Evolutionary conservation across 1,284 basidiomycete species (phyloP).

Genomic region (Fistulina hepatica): DNA sequence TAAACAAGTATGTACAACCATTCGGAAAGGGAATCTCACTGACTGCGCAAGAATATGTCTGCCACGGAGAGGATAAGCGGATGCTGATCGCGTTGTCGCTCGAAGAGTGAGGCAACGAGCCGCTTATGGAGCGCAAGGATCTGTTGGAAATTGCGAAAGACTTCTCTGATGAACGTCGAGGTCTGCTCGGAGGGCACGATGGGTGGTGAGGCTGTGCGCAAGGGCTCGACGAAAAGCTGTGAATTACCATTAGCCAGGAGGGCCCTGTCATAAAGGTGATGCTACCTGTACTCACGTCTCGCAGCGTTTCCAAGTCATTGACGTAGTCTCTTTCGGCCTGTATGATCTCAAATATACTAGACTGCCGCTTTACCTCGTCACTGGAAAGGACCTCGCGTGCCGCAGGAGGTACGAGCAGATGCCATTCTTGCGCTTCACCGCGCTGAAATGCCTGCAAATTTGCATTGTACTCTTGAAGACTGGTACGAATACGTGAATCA

Average conservation of each 20-base stretch:
- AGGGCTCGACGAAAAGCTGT: slow-evolving; percentile 59
- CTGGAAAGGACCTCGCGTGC: slow-evolving; percentile 59
- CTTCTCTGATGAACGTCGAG: slow-evolving; percentile 51
- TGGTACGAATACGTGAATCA: too few relatives aligned
- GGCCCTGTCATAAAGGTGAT: slow-evolving; percentile 4
- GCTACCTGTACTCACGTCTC: slow-evolving; percentile 44
- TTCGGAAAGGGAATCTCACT: slow-evolving; percentile 12
- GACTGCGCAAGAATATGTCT: slow-evolving; percentile 68
- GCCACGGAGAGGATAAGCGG: slow-evolving; percentile 67
- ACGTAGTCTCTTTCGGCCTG: slow-evolving; percentile 78
- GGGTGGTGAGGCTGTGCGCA: slow-evolving; percentile 42
- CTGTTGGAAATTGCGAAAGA: slow-evolving; percentile 64
- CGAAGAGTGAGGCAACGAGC: slow-evolving; percentile 57
- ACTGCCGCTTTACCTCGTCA: slow-evolving; percentile 69
- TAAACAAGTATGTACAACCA: slow-evolving; percentile 16
- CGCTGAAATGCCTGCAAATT: too few relatives aligned
- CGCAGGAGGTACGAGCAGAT: slow-evolving; percentile 57
- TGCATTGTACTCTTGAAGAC: too few relatives aligned
- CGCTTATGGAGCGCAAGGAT: slow-evolving; percentile 54
- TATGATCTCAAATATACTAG: slow-evolving; percentile 72
- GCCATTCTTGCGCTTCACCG: slow-evolving; percentile 74
- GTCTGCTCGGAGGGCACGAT: slow-evolving; percentile 44
- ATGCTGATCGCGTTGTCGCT: slow-evolving; percentile 68
- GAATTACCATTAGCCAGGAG: slow-evolving; percentile 8
- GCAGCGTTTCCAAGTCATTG: slow-evolving; percentile 54